Conservation (phyloP, 805 yeast genomes). For the Yamadazyma ubonensis region DNA sequence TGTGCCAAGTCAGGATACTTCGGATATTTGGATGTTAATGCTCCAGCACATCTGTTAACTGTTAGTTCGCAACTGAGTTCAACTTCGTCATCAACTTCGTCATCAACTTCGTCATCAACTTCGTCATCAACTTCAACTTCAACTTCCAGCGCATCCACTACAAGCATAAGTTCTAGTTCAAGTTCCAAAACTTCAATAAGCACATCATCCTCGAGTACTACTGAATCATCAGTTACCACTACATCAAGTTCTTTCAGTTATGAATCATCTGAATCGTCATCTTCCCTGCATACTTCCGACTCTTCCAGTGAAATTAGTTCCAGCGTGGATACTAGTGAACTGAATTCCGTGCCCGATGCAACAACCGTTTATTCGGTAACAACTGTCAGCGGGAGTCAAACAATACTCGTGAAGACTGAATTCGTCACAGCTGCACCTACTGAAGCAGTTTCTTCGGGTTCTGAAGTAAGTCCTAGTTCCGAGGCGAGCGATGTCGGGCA, state of each 20-base stretch:
- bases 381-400: conserved; percentile 18
- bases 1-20: conserved; percentile 48
- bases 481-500: not conserved
- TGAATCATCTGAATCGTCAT: not conserved
- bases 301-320: conserved; percentile 1
- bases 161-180: conserved; percentile 1
- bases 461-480: conserved; percentile 4
- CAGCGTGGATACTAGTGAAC: conserved; percentile 1
- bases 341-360: conserved; percentile 1
- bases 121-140: conserved; percentile 17
- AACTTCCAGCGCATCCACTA: conserved; percentile 17
- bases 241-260: not conserved
- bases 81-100: conserved; percentile 9
- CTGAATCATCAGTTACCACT: not conserved
- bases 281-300: conserved; percentile 1
- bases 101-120: conserved; percentile 18
- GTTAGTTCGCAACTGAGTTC: conserved; percentile 14
- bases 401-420: conserved; percentile 16
- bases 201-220: not conserved
- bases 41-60: conserved; percentile 11
- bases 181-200: not conserved
- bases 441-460: not conserved
- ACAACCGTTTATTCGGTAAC: conserved; percentile 16
- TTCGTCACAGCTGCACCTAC: conserved; percentile 16
- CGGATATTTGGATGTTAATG: conserved; percentile 46